Percentiles rank a stretch among this genome's conserved stretches.
These are phyloP conservation scores for Phytophthora foliorum DNA, from an alignment of 352 stramenopile genomes.

Conservation along the genomic window DNA sequence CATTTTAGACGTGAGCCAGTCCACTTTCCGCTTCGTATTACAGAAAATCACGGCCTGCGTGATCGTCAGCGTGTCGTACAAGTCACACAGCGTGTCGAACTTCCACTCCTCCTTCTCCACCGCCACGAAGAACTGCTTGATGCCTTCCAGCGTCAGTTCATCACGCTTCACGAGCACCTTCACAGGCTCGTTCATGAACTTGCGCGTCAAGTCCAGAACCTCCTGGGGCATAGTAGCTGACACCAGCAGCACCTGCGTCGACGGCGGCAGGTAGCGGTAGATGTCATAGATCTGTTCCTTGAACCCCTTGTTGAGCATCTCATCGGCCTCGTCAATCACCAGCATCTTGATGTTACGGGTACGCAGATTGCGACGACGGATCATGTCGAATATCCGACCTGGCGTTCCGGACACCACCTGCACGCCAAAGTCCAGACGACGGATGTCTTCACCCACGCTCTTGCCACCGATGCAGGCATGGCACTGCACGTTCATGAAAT, in stretches of 20 bases:
- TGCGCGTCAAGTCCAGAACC: conserved; percentile 96
- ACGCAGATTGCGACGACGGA: conserved; percentile 92
- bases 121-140: conserved; percentile 99
- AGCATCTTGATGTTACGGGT: conserved; percentile 95
- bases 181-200: conserved; percentile 99
- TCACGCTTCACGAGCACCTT: conserved; percentile 98
- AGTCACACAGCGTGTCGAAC: conserved; percentile 98
- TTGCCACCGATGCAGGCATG: conserved; percentile 97
- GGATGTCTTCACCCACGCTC: conserved; percentile 95
- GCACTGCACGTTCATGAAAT: conserved; percentile 99
- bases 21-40: conserved; percentile 98
- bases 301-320: conserved; percentile 98
- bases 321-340: conserved; percentile 98
- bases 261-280: conserved; percentile 94
- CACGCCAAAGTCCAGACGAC: conserved; percentile 95
- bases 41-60: conserved; percentile 99
- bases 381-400: conserved; percentile 98
- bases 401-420: conserved; percentile 97
- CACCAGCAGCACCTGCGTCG: conserved; percentile 95
- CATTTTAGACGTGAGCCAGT: conserved; percentile 98
- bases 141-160: conserved; percentile 97
- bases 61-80: conserved; percentile 99
- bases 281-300: conserved; percentile 99
- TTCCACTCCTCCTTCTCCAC: conserved; percentile 99
- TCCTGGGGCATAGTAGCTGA: conserved; percentile 95